A percentile compares a stretch with the other conserved stretches of the same genome.
phyloP scores from a whole-genome alignment of 2,329 filamentous ascomycete genomes.

The Aspergillus terreus region DNA sequence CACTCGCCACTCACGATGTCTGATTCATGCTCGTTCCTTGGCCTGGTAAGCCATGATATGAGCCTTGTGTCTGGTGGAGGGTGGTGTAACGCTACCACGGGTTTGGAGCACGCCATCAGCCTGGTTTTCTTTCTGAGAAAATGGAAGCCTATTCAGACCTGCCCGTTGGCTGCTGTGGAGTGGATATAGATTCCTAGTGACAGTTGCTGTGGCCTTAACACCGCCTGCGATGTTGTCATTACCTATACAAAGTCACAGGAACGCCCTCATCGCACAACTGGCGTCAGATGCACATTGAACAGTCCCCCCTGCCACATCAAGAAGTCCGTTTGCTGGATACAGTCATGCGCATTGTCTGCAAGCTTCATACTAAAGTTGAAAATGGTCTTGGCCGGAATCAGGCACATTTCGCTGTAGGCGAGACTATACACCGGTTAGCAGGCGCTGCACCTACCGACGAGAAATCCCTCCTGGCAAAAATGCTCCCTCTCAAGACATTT shows the following conservation, averaged over 20 bases:
- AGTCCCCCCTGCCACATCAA: slow-evolving; percentile 41
- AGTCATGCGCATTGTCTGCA: slow-evolving; percentile 34
- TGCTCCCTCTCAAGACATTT: slow-evolving; percentile 52
- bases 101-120: neutral
- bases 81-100: neutral
- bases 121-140: too few species aligned
- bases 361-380: slow-evolving; percentile 50
- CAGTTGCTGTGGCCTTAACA: too few species aligned
- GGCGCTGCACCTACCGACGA: neutral
- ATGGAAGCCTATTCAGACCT: too few species aligned
- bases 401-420: slow-evolving; percentile 50
- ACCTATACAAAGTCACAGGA: neutral
- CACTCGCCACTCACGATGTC: neutral
- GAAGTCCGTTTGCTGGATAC: slow-evolving; percentile 41
- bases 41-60: neutral
- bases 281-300: slow-evolving; percentile 37
- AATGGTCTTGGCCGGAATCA: slow-evolving; percentile 47
- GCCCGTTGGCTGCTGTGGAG: too few species aligned
- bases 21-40: neutral
- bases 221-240: too few species aligned
- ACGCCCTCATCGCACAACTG: slow-evolving; percentile 5
- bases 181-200: too few species aligned
- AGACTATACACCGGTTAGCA: slow-evolving; percentile 30
- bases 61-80: neutral
- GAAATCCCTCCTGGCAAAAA: slow-evolving; percentile 10